Conservation (phyloP, 495 filamentous ascomycete species). For the Hypoxylon subgilvum region DNA sequence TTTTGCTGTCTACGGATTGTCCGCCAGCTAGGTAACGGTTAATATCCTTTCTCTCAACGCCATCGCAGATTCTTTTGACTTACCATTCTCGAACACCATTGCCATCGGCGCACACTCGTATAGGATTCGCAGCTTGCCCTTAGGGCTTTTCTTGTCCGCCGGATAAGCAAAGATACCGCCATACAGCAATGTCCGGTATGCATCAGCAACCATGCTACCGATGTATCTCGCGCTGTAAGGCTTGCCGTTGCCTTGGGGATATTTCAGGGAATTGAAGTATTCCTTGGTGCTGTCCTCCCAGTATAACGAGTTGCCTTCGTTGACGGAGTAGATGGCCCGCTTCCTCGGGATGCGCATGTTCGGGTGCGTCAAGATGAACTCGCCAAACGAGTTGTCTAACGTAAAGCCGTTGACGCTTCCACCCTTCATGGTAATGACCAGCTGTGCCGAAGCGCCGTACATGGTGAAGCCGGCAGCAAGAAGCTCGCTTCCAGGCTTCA, state of each 20-base stretch:
- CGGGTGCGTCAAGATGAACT: slow-evolving; percentile 98
- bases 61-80: slow-evolving; percentile 38
- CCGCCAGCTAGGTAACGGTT: slow-evolving; percentile 70
- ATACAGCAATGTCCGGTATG: slow-evolving; percentile 92
- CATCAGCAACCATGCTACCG: slow-evolving; percentile 97
- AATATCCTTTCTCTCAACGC: neutral
- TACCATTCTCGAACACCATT: slow-evolving; percentile 97
- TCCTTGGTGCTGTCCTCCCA: slow-evolving; percentile 89
- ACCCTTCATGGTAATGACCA: slow-evolving; percentile 96
- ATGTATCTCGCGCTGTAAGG: slow-evolving; percentile 96
- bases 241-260: slow-evolving; percentile 72
- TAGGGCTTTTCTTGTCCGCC: slow-evolving; percentile 95
- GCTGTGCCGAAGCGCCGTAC: slow-evolving; percentile 95
- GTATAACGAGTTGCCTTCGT: slow-evolving; percentile 96
- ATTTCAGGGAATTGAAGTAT: slow-evolving; percentile 89
- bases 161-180: slow-evolving; percentile 98
- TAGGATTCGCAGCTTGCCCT: slow-evolving; percentile 95
- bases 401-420: slow-evolving; percentile 96
- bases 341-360: slow-evolving; percentile 84
- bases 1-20: slow-evolving; percentile 84
- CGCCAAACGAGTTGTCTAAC: slow-evolving; percentile 90
- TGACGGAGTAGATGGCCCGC: slow-evolving; percentile 93
- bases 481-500: slow-evolving; percentile 86
- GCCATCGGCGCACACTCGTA: slow-evolving; percentile 99
- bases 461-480: slow-evolving; percentile 97